These are phyloP conservation scores for Stachybotrys chartarum DNA, from an alignment of 2,329 filamentous ascomycete genomes.

Conservation along the genomic window DNA sequence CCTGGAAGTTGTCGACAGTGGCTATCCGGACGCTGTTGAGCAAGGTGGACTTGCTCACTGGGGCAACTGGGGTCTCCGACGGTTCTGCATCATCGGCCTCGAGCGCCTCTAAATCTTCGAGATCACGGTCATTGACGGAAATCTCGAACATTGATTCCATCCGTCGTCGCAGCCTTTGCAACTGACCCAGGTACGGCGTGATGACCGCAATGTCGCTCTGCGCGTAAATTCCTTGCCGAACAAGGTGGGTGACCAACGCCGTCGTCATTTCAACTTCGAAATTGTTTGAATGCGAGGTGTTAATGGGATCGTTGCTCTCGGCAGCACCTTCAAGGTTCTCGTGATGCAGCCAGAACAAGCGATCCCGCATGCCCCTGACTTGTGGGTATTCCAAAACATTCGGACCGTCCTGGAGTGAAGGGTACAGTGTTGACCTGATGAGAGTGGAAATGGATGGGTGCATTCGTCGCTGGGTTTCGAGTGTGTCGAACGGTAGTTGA, in stretches of 20 bases:
- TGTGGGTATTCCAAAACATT: slow-evolving; percentile 30
- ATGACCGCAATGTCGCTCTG: slow-evolving; percentile 60
- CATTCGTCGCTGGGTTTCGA: slow-evolving; percentile 60
- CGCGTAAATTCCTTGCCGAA: slow-evolving; percentile 55
- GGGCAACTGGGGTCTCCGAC: not conserved
- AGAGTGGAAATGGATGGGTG: slow-evolving; percentile 53
- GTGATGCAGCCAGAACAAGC: slow-evolving; percentile 59
- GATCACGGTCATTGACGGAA: slow-evolving; percentile 56
- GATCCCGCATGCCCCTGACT: slow-evolving; percentile 44
- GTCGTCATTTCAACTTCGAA: slow-evolving; percentile 59
- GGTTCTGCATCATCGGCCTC: slow-evolving; percentile 16
- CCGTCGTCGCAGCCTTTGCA: slow-evolving; percentile 39
- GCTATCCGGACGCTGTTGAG: slow-evolving; percentile 46
- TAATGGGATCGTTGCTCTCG: slow-evolving; percentile 19
- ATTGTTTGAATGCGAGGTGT: slow-evolving; percentile 44
- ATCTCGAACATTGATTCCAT: slow-evolving; percentile 49
- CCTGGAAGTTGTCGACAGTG: slow-evolving; percentile 71
- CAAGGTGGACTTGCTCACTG: slow-evolving; percentile 25
- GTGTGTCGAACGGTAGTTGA: slow-evolving; percentile 8
- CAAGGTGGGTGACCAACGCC: slow-evolving; percentile 56
- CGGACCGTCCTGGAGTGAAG: slow-evolving; percentile 41
- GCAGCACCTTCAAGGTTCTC: slow-evolving; percentile 32
- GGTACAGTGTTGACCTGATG: slow-evolving; percentile 51
- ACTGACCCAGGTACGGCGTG: slow-evolving; percentile 57
- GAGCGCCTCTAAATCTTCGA: slow-evolving; percentile 40